Evolutionary conservation across 2,329 filamentous ascomycete genomes (phyloP).

Genomic region (Hypoxylon sp.): DNA sequence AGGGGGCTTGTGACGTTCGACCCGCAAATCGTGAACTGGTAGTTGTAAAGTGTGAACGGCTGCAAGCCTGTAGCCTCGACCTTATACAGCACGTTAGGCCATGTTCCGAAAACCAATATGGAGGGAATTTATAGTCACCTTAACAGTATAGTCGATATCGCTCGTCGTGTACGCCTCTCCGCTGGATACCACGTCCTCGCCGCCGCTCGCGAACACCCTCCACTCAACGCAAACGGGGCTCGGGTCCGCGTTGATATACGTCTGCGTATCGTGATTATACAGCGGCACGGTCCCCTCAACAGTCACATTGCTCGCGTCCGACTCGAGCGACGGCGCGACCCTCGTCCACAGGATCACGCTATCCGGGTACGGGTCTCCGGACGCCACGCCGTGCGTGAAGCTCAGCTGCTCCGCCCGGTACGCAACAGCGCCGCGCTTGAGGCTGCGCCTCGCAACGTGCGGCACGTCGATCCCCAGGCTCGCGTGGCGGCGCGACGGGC

Average conservation of each 20-base stretch:
- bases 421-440: constrained; percentile 57
- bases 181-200: constrained; percentile 62
- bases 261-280: constrained; percentile 62
- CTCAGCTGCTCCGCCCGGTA: constrained; percentile 62
- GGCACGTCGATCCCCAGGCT: constrained; percentile 73
- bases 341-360: constrained; percentile 69
- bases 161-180: constrained; percentile 77
- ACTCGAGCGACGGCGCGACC: constrained; percentile 59
- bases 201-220: constrained; percentile 64
- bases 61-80: constrained; percentile 64
- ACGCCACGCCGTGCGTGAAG: constrained; percentile 73
- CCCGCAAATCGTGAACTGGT: constrained; percentile 52
- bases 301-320: constrained; percentile 60
- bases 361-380: constrained; percentile 65
- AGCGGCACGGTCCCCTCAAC: constrained; percentile 59
- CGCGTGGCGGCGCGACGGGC: constrained; percentile 73
- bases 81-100: constrained; percentile 48
- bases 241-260: constrained; percentile 58
- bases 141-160: constrained; percentile 81
- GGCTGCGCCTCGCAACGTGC: constrained; percentile 68
- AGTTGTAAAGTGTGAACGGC: constrained; percentile 52
- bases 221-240: constrained; percentile 75
- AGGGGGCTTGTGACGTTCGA: constrained; percentile 50
- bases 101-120: background rate
- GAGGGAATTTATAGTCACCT: constrained; percentile 58